phyloP scores from a whole-genome alignment of 2,329 filamentous ascomycete genomes.

The Fusarium virguliforme region DNA sequence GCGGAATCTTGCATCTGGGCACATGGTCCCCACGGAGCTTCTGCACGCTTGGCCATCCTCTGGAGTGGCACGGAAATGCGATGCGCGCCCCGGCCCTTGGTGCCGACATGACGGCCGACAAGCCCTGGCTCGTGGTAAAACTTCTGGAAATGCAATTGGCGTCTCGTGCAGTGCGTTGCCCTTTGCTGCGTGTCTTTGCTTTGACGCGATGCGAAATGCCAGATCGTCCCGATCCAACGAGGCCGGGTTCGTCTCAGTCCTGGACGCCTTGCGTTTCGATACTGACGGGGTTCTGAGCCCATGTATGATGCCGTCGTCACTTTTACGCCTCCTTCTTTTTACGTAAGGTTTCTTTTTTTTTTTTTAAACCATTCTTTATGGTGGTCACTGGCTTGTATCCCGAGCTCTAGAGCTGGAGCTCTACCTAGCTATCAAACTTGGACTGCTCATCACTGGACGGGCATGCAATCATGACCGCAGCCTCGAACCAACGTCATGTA shows the following conservation, averaged over 20 bases:
- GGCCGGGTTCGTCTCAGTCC: not conserved
- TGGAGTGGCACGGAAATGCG: constrained; percentile 40
- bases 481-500: constrained; percentile 15
- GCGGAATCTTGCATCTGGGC: constrained; percentile 53
- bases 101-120: constrained; percentile 21
- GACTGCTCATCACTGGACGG: constrained; percentile 3
- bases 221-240: constrained; percentile 19
- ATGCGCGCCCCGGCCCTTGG: constrained; percentile 37
- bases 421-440: not conserved
- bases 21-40: constrained; percentile 41
- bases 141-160: constrained; percentile 41
- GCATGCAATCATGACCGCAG: not conserved
- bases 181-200: constrained; percentile 29
- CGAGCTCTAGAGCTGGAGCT: not conserved
- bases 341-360: constrained; percentile 10
- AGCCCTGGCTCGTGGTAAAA: constrained; percentile 19
- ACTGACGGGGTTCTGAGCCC: not conserved
- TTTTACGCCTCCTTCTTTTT: constrained; percentile 8
- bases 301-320: constrained; percentile 8
- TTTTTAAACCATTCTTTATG: not conserved
- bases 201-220: constrained; percentile 34
- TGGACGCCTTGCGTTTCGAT: constrained; percentile 11
- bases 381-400: not conserved
- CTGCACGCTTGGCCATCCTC: constrained; percentile 37
- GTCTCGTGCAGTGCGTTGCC: constrained; percentile 17